phyloP scores from a whole-genome alignment of 768 basidiomycete species.

The Suillus occidentalis region DNA sequence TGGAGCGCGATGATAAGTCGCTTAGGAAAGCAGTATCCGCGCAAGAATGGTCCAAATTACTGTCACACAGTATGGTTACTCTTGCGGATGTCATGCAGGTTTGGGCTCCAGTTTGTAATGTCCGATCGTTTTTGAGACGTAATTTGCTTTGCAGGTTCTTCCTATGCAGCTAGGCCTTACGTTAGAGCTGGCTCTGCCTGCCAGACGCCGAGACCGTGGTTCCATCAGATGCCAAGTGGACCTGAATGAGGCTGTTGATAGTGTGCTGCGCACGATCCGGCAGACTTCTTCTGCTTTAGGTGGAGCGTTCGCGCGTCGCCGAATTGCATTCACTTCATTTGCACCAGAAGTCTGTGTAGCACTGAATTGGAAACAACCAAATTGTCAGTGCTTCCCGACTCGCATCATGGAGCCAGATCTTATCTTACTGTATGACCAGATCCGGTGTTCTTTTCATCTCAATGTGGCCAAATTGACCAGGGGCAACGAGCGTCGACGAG shows the following conservation, averaged over 20 bases:
- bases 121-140: neutral
- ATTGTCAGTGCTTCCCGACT: conserved; percentile 62
- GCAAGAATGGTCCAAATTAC: conserved; percentile 46
- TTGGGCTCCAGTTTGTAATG: conserved; percentile 23
- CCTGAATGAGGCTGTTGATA: conserved; percentile 81
- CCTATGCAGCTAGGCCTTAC: conserved; percentile 69
- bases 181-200: conserved; percentile 81
- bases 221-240: conserved; percentile 55
- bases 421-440: conserved; percentile 45
- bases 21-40: conserved; percentile 31
- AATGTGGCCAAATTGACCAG: conserved; percentile 66
- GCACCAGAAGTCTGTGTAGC: conserved; percentile 87
- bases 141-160: conserved; percentile 45
- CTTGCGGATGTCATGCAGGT: conserved; percentile 78
- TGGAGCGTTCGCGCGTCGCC: conserved; percentile 57
- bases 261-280: conserved; percentile 81
- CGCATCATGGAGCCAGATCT: conserved; percentile 1
- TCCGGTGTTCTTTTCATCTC: conserved; percentile 92
- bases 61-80: conserved; percentile 63
- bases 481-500: conserved; percentile 40
- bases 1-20: conserved; percentile 42
- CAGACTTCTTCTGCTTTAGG: conserved; percentile 56
- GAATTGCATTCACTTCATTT: conserved; percentile 91
- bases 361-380: conserved; percentile 99
- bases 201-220: conserved; percentile 42